phyloP scores from a whole-genome alignment of 2,329 filamentous ascomycete genomes.

The Curvularia hawaiiensis region DNA sequence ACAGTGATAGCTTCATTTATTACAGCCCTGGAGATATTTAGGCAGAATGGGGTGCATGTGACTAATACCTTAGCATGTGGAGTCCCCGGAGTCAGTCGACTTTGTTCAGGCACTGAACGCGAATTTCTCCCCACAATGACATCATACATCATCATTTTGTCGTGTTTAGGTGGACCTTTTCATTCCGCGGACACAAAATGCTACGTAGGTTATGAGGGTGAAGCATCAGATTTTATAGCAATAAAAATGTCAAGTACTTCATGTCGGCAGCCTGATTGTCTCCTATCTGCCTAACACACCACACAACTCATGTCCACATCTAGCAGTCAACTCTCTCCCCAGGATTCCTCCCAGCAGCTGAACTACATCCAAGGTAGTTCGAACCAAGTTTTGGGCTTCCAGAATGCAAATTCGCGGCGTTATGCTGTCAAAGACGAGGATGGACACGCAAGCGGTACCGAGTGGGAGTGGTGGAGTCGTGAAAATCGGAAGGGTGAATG shows the following conservation, averaged over 20 bases:
- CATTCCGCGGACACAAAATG: not conserved
- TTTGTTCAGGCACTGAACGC: not conserved
- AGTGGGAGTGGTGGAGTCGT: not conserved
- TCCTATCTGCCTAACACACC: not conserved
- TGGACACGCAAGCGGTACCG: not conserved
- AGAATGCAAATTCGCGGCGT: not conserved
- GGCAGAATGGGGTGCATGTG: not conserved
- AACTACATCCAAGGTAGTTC: not conserved
- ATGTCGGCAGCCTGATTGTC: not conserved
- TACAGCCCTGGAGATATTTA: not conserved
- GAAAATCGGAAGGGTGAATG: not conserved
- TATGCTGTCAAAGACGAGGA: not conserved
- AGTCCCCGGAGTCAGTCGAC: not conserved
- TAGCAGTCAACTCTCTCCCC: not conserved
- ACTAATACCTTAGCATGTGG: not conserved
- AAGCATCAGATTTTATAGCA: not conserved
- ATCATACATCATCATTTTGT: not conserved
- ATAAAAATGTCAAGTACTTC: not conserved
- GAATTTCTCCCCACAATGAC: not conserved
- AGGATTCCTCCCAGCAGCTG: not conserved
- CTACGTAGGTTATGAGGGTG: not conserved
- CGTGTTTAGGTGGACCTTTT: not conserved
- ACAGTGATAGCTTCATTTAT: not conserved
- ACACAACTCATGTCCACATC: not conserved
- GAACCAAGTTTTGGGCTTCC: not conserved